A percentile compares a stretch with the other conserved stretches of the same genome.
Evolutionary conservation across 257 asterid species (phyloP).

Genomic region (Gentiana macrophylla): DNA sequence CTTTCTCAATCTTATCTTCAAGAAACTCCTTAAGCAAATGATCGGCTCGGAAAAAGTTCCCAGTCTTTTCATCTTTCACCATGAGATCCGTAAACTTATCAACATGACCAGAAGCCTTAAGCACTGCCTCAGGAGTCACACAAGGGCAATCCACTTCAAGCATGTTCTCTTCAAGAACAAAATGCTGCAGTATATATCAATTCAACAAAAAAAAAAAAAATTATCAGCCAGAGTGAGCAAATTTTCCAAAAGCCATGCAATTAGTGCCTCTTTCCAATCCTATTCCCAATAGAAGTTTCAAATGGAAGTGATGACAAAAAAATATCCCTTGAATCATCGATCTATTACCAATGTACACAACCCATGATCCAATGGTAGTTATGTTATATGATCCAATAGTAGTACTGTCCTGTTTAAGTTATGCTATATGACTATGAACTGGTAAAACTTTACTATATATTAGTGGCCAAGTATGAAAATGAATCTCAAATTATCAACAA

Average conservation of each 20-base stretch:
- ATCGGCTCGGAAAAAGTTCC: conserved; percentile 29
- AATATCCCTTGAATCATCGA: too few species aligned
- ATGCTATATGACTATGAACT: too few species aligned
- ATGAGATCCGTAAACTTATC: conserved; percentile 27
- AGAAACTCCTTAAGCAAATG: conserved; percentile 30
- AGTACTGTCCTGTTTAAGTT: too few species aligned
- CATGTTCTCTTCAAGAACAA: conserved; percentile 28
- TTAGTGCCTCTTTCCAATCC: not conserved
- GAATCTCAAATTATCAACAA: too few species aligned
- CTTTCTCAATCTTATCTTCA: conserved; percentile 27
- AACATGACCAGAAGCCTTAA: conserved; percentile 27
- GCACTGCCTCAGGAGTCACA: conserved; percentile 25
- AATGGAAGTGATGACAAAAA: too few species aligned
- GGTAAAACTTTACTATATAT: too few species aligned
- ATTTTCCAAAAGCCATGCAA: not conserved
- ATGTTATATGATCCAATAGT: too few species aligned
- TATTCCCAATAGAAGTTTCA: not conserved
- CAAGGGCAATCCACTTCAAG: conserved; percentile 28
- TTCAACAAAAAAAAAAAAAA: not conserved
- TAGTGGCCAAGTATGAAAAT: too few species aligned
- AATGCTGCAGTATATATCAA: conserved; percentile 19
- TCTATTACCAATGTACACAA: too few species aligned
- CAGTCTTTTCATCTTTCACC: conserved; percentile 30
- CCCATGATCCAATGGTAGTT: too few species aligned
- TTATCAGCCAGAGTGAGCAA: not conserved